Evolutionary conservation across 2,329 filamentous ascomycete species (phyloP), one percentile per base, ranked within the genome.

Genomic region (Pseudocercospora crystallina): DNA sequence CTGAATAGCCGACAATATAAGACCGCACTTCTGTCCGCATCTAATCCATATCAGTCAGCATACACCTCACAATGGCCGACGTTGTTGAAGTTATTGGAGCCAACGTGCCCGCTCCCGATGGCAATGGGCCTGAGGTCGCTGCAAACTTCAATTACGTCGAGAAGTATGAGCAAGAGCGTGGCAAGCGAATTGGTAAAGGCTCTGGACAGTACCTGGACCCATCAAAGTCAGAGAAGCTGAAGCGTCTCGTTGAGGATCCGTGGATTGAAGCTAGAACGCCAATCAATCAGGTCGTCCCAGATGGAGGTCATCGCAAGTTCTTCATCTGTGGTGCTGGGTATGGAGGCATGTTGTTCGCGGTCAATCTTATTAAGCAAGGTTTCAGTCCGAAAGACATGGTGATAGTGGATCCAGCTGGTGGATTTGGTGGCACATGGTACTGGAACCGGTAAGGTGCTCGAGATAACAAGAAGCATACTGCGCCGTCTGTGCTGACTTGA

Each of bases 381-480:
- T 61, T 73, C 52, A 52, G 42, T 8, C 49, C 62, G 8, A 57
- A 65, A 5, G 68, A 74, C 39, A 69, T 77, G 17, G 54, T 66
- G 12, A 68, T 77, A 32, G 60, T 76, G 8, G 75, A 77, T 56
- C 77, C 65, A 13, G 75, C 74, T 3, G 73, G 72, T 3, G 73
- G 73, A 5, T 77, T 76, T 59, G 75, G 76, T 3, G 75, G 76
- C 0, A 76, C 73, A 1, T 78, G 75, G 66, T 78, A 75, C 56
- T 77, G 72, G 71, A 77, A 78, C 40, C 42, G 20, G 47, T 54
- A 30, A 45, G 47, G 43, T 20, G 17, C 11, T 9, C 35, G 20
- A 46, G 40, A 46, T 14, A 29, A 30, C 5, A 15, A 40, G 17
- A 26, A 26, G 20, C 17, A 17, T 11, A 14, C 11, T 34, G 13